Conservation (phyloP, 805 yeast genomes). For the Sugiyamaella chiloensis region DNA sequence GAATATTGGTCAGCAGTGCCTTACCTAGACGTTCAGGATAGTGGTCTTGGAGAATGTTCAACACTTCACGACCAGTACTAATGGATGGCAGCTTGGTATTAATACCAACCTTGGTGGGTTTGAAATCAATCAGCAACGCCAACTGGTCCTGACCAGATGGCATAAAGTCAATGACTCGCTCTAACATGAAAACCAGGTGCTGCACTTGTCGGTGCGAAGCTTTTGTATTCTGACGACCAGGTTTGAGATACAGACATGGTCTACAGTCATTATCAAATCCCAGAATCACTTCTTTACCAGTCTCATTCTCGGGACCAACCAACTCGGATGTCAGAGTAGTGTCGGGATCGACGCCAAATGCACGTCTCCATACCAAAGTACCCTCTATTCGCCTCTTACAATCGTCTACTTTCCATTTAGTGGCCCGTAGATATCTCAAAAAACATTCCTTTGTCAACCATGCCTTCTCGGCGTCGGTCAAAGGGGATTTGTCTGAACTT, state of each 20-base stretch:
- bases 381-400: constrained; percentile 72
- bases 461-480: constrained; percentile 61
- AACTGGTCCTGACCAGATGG: constrained; percentile 94
- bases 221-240: constrained; percentile 95
- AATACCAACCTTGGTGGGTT: constrained; percentile 58
- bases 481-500: constrained; percentile 37
- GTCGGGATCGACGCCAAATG: constrained; percentile 66
- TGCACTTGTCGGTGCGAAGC: constrained; percentile 91
- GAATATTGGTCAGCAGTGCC: constrained; percentile 88
- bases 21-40: constrained; percentile 96
- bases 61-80: constrained; percentile 83
- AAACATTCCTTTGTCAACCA: constrained; percentile 95
- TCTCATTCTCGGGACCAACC: constrained; percentile 65
- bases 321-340: constrained; percentile 33
- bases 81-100: constrained; percentile 82
- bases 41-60: constrained; percentile 91
- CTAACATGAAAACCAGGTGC: constrained; percentile 89
- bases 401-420: constrained; percentile 77
- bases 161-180: constrained; percentile 90
- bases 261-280: constrained; percentile 89
- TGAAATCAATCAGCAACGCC: constrained; percentile 88
- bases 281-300: constrained; percentile 88
- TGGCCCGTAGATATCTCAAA: constrained; percentile 85
- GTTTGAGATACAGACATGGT: constrained; percentile 88
- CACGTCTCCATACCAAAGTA: constrained; percentile 90